Evolutionary conservation across 225 moss, liverwort and hornwort genomes (phyloP).

Genomic region (Lunularia cruciata): DNA sequence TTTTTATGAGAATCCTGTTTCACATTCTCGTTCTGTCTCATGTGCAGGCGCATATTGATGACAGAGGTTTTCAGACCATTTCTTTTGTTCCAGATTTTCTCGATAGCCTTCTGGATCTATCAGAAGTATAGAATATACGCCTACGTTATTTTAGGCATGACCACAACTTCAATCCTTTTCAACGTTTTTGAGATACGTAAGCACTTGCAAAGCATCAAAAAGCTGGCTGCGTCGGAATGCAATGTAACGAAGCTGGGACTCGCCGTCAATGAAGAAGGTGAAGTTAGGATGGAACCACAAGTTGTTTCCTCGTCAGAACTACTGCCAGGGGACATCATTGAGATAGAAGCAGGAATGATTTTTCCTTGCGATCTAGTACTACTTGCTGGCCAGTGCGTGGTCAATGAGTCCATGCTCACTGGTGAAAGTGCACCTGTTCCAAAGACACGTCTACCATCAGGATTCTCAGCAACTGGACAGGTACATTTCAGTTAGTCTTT

Average conservation of each 20-base stretch:
- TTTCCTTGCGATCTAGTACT: constrained; percentile 11
- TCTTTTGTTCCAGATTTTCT: constrained; percentile 14
- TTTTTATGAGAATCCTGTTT: background rate
- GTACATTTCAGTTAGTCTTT: too few relatives aligned
- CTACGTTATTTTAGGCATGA: constrained; percentile 14
- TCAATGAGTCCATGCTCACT: constrained; percentile 14
- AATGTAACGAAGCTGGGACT: background rate
- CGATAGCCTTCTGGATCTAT: constrained; percentile 10
- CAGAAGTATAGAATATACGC: constrained; percentile 2
- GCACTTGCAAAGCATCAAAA: background rate
- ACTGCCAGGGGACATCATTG: constrained; percentile 8
- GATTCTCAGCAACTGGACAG: constrained; percentile 7
- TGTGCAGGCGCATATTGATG: constrained; percentile 18
- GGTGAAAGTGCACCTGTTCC: constrained; percentile 16
- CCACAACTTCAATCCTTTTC: constrained; percentile 2
- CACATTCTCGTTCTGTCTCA: background rate
- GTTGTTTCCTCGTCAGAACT: background rate
- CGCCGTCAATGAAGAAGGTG: background rate
- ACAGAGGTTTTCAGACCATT: constrained; percentile 19
- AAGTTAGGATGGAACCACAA: background rate
- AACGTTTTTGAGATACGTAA: constrained; percentile 6
- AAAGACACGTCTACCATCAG: constrained; percentile 5
- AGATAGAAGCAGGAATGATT: constrained; percentile 11
- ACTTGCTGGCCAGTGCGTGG: constrained; percentile 16
- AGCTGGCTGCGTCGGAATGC: constrained; percentile 6